Evolutionary conservation across 1,284 basidiomycete genomes (phyloP), one percentile per base, ranked within the genome.

Genomic region (Somion occarium): DNA sequence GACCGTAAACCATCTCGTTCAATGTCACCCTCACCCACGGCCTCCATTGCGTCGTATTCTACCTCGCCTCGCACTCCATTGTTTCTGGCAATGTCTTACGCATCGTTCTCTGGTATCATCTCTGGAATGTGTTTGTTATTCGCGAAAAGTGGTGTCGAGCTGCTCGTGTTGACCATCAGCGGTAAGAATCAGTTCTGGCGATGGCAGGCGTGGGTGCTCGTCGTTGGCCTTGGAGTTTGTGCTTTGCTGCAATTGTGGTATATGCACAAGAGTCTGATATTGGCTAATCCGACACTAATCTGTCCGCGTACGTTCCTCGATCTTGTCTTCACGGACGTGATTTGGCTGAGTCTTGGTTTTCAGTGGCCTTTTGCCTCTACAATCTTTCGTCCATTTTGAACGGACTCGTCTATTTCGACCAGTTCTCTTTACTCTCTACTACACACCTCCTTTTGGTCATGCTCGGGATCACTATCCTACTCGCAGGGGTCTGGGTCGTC

Each of bases 341-440:
- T n/a, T n/a, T n/a, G n/a, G n/a, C n/a, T n/a, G n/a, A n/a, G 46
- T 53, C 11, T 38, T 44, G 11, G 22, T 54, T 50, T 49, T 24
- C 59, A 88, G 85, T 94, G 59, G 93, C 94, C 1, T 98, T 98
- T 69, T 97, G 93, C 69, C 93, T 94, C 67, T 98, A 97, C 73
- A 98, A 97, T 63, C 70, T 95, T 5, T 92, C 92, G 3, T 93
- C 91, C 12, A 95, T 96, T 63, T 77, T 93, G 43, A 87, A 88
- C 56, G 88, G 90, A 1, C 79, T 97, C 37, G 82, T 97, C 46
- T 98, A 96, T 68, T 98, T 93, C 67, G 78, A 96, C 67, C 93
- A 98, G 65, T 81, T 95, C 60, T 79, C 83, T 13, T 73, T 85
- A 19, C 82, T 98, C 39, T 73, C 83, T 0, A 72, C 79, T 1